Conservation (phyloP, 2,329 filamentous ascomycete genomes). For the Penicillium sp. region DNA sequence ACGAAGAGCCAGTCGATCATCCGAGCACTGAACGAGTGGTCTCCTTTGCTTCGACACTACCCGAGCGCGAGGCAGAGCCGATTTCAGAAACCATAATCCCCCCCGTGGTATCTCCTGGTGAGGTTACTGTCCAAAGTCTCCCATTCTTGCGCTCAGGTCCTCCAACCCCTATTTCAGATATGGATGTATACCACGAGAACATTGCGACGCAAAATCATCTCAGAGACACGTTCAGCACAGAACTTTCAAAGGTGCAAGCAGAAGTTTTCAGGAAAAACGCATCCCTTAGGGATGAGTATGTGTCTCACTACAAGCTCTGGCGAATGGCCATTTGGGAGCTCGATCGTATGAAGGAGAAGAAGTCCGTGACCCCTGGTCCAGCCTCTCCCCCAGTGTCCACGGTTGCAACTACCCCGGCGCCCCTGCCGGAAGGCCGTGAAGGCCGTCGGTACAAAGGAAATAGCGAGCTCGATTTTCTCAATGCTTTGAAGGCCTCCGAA, state of each 20-base stretch:
- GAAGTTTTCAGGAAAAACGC: conserved; percentile 41
- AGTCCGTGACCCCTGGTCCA: conserved; percentile 37
- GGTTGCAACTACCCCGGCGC: conserved; percentile 29
- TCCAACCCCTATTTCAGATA: conserved; percentile 44
- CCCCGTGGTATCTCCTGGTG: conserved; percentile 14
- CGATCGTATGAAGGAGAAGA: conserved; percentile 42
- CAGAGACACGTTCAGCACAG: conserved; percentile 37
- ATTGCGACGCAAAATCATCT: conserved; percentile 36
- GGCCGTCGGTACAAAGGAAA: conserved; percentile 47
- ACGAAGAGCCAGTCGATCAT: conserved; percentile 1
- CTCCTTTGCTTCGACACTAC: conserved; percentile 9
- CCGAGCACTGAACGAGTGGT: conserved; percentile 10
- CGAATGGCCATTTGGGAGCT: conserved; percentile 42
- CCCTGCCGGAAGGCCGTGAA: conserved; percentile 35
- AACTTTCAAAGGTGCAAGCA: conserved; percentile 40
- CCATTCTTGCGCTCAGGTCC: conserved; percentile 46
- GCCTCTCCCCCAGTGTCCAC: conserved; percentile 36
- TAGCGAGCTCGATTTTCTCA: conserved; percentile 50
- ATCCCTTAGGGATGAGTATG: conserved; percentile 40
- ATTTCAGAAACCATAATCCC: conserved; percentile 7
- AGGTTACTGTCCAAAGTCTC: conserved; percentile 43
- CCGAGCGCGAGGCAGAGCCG: conserved; percentile 5
- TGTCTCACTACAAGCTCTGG: conserved; percentile 46
- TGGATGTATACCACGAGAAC: conserved; percentile 46
- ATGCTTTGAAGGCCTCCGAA: conserved; percentile 47